Evolutionary conservation across 1,284 basidiomycete species (phyloP), one percentile per base, ranked within the genome.

Genomic region (Somion occarium): DNA sequence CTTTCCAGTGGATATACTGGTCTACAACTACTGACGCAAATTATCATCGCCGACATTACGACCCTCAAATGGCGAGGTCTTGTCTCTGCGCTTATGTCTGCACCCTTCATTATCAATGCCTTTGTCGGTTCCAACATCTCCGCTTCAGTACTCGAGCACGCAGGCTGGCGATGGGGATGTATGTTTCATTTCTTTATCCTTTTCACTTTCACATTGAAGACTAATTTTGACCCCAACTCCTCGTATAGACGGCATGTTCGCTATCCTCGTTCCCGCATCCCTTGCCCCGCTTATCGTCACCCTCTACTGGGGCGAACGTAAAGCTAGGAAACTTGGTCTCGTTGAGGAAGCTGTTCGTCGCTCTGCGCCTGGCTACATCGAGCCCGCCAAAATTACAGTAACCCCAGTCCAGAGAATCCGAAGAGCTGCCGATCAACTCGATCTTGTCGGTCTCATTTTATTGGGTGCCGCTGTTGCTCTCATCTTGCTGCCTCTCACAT

Each of bases 41-140:
- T 90, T 54, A 77, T 88, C 59, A 83, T 88, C 51, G 89, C 89
- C 18, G 90, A 93, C 62, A 83, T 88, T 58, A 91, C 91, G 2
- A 85, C 82, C 1, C 76, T 91, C 12, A 76, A 82, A 61, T 92
- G 87, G 85, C 79, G 90, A 52, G 88, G 87, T 11, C 72, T 92
- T 9, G 78, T 87, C 18, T 77, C 82, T 2, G 75, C 76, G 13
- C 66, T 87, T n/a, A 76, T 80, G 23, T 81, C 82, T 5, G 64
- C 83, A 37, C 88, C 88, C 12, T 88, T 85, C 69, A 70, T 88
- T 58, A 71, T 88, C 68, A 76, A 81, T 66, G 71, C 76, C 43
- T 91, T 84, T 66, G 75, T 92, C 57, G 81, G 85, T 3, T 78
- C 86, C 7, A 88, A 88, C 61, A 80, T 92, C 48, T 73, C 78